These are phyloP conservation scores for Bolboschoenus planiculmis DNA, from an alignment of 176 grass and related monocot genomes.

Conservation along the genomic window DNA sequence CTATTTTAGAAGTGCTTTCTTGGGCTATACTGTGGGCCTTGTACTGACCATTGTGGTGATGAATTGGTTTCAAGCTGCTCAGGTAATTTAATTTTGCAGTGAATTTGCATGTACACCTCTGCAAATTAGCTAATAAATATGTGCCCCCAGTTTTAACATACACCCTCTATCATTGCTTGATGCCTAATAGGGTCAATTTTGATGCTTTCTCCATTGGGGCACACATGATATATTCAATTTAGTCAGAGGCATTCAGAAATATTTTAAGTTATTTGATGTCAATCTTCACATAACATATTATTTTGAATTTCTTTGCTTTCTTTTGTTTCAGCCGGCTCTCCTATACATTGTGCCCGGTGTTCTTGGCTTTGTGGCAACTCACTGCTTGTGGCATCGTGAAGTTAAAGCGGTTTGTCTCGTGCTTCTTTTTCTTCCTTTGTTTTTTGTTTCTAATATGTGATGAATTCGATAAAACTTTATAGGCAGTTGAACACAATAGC, in stretches of 20 bases:
- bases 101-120: constrained; percentile 4
- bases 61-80: constrained; percentile 97
- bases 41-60: constrained; percentile 67
- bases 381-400: constrained; percentile 75
- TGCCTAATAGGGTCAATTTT: neutral
- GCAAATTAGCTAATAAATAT: neutral
- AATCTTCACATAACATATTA: neutral
- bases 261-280: neutral
- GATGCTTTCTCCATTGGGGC: neutral
- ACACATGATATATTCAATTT: neutral
- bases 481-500: neutral
- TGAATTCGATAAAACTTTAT: neutral
- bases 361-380: constrained; percentile 64
- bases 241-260: neutral
- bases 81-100: constrained; percentile 32
- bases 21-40: constrained; percentile 63
- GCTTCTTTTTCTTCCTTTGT: neutral
- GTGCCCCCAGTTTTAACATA: neutral
- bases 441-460: neutral
- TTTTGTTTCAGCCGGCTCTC: constrained; percentile 54
- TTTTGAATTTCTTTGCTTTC: neutral
- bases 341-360: constrained; percentile 81
- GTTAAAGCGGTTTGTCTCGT: constrained; percentile 53
- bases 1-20: constrained; percentile 81
- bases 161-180: neutral